Conservation (phyloP, 129 eudicot species). For the Flaveria trinervia region DNA sequence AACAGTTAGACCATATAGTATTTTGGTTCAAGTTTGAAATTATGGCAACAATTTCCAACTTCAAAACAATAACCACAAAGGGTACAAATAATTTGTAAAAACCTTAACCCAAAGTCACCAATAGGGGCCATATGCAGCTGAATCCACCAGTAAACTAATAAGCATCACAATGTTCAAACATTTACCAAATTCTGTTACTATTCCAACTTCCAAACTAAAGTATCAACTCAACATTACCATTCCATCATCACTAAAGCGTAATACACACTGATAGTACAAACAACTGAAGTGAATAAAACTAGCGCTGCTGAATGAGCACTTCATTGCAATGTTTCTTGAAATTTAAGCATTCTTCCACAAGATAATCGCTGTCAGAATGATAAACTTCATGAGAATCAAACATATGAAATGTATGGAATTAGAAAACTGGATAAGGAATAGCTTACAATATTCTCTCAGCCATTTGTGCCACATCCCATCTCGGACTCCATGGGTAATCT, state of each 20-base stretch:
- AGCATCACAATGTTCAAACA: not conserved
- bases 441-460: slow-evolving; percentile 86
- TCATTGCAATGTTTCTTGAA: slow-evolving; percentile 88
- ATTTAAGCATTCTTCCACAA: slow-evolving; percentile 76
- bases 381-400: slow-evolving; percentile 4
- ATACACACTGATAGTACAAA: slow-evolving; percentile 10
- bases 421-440: not conserved
- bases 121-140: slow-evolving; percentile 6
- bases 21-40: not conserved
- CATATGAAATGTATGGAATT: slow-evolving; percentile 3
- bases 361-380: slow-evolving; percentile 63
- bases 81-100: not conserved
- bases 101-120: not conserved
- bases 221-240: slow-evolving; percentile 5
- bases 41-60: slow-evolving; percentile 1
- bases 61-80: slow-evolving; percentile 1
- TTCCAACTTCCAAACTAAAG: slow-evolving; percentile 1
- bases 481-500: slow-evolving; percentile 97
- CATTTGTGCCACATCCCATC: slow-evolving; percentile 84
- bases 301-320: slow-evolving; percentile 49
- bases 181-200: not conserved
- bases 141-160: not conserved
- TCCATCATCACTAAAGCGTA: not conserved
- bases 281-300: slow-evolving; percentile 20
- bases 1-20: not conserved